These are phyloP conservation scores for Cutaneotrichosporon dermatis DNA, from an alignment of 1,284 basidiomycete genomes.

Conservation along the genomic window DNA sequence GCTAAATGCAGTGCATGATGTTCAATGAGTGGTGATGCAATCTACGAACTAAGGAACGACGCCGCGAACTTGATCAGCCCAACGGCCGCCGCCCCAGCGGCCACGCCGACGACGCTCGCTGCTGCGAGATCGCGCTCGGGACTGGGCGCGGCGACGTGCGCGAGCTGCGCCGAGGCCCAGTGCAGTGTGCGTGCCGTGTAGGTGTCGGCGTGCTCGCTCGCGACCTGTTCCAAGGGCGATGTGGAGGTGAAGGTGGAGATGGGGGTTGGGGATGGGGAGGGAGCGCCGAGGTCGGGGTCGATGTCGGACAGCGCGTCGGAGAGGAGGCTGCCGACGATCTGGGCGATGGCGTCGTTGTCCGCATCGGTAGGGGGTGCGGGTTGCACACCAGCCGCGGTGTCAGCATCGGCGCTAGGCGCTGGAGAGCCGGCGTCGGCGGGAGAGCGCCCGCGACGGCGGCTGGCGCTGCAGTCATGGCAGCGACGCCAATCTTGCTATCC, in stretches of 20 bases:
- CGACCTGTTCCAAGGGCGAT: slow-evolving; percentile 9
- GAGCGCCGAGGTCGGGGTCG: neutral
- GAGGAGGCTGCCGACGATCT: neutral
- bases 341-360: neutral
- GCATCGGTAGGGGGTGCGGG: neutral
- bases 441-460: neutral
- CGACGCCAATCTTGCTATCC: slow-evolving; percentile 12
- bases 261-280: no score
- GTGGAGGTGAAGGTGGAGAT: neutral
- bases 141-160: slow-evolving; percentile 23
- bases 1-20: slow-evolving; percentile 1
- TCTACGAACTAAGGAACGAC: slow-evolving; percentile 1
- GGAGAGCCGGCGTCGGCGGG: neutral
- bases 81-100: slow-evolving; percentile 8
- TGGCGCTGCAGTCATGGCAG: neutral
- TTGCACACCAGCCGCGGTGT: neutral
- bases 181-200: neutral
- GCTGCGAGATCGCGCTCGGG: slow-evolving; percentile 28
- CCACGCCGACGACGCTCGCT: slow-evolving; percentile 20
- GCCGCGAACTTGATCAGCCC: slow-evolving; percentile 4
- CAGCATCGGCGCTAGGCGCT: neutral
- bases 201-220: neutral
- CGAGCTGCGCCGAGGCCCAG: slow-evolving; percentile 18
- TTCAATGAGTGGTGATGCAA: neutral
- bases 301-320: neutral